These are phyloP conservation scores for Aspergillus pseudoglaucus DNA, from an alignment of 2,329 filamentous ascomycete species.

Conservation along the genomic window DNA sequence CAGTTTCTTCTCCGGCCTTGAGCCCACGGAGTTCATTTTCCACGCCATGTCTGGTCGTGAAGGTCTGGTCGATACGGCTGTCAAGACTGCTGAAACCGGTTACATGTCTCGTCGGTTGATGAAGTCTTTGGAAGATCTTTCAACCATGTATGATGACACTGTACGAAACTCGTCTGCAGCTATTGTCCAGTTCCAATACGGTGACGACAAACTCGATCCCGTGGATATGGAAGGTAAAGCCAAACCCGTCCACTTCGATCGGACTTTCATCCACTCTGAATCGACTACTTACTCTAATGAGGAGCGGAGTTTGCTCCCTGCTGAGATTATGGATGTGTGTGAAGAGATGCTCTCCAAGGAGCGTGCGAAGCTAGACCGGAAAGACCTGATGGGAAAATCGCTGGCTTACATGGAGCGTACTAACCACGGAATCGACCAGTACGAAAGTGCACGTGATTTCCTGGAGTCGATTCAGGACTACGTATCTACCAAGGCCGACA, in stretches of 20 bases:
- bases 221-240: constrained; percentile 96
- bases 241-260: constrained; percentile 83
- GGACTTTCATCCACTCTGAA: constrained; percentile 76
- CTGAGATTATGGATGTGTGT: constrained; percentile 65
- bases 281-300: constrained; percentile 73
- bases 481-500: constrained; percentile 57
- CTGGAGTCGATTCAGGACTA: constrained; percentile 70
- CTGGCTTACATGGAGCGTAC: constrained; percentile 65
- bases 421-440: constrained; percentile 64
- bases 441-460: constrained; percentile 78
- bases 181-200: constrained; percentile 95
- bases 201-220: constrained; percentile 90
- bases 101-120: constrained; percentile 98
- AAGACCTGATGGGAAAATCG: constrained; percentile 54
- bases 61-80: constrained; percentile 95
- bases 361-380: constrained; percentile 57
- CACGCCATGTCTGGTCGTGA: constrained; percentile 98
- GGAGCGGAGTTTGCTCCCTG: constrained; percentile 65
- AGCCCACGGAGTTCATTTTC: constrained; percentile 91
- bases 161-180: constrained; percentile 83
- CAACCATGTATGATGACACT: constrained; percentile 87
- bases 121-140: constrained; percentile 95
- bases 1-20: constrained; percentile 90
- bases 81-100: constrained; percentile 97
- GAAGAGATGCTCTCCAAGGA: constrained; percentile 62